Evolutionary conservation across 768 basidiomycete genomes (phyloP).

Genomic region (Lyophyllum shimeji): DNA sequence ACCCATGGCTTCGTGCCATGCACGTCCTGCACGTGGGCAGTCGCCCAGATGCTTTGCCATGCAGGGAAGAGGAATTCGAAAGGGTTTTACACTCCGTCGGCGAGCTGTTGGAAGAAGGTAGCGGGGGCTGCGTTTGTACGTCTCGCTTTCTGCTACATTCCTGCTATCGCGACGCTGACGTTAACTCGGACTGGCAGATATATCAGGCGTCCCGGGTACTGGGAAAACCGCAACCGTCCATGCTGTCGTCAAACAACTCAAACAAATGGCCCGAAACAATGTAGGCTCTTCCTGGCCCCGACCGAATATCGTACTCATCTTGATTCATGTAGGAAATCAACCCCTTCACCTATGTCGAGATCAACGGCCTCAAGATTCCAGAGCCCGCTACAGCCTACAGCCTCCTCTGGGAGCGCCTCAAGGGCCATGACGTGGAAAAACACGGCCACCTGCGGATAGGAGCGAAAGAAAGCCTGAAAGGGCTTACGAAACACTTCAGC

Average conservation of each 20-base stretch:
- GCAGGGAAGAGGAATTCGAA: conserved; percentile 83
- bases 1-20: conserved; percentile 88
- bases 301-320: neutral
- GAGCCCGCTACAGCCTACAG: conserved; percentile 92
- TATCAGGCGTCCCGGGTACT: conserved; percentile 97
- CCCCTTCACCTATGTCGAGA: conserved; percentile 96
- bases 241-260: conserved; percentile 85
- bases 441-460: conserved; percentile 67
- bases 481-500: conserved; percentile 77
- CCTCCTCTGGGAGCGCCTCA: conserved; percentile 91
- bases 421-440: conserved; percentile 64
- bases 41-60: conserved; percentile 86
- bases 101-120: conserved; percentile 87
- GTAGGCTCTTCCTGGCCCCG: conserved; percentile 40
- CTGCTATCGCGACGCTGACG: conserved; percentile 2
- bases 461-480: conserved; percentile 80
- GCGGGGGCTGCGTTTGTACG: conserved; percentile 94
- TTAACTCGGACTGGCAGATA: conserved; percentile 55
- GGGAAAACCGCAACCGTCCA: conserved; percentile 99
- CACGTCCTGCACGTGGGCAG: conserved; percentile 91
- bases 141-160: conserved; percentile 8
- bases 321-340: conserved; percentile 71
- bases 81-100: conserved; percentile 75
- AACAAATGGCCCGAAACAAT: conserved; percentile 80
- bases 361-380: conserved; percentile 92